Conservation (phyloP, 371 early-diverging fungal species). For the Mortierella sp. region DNA sequence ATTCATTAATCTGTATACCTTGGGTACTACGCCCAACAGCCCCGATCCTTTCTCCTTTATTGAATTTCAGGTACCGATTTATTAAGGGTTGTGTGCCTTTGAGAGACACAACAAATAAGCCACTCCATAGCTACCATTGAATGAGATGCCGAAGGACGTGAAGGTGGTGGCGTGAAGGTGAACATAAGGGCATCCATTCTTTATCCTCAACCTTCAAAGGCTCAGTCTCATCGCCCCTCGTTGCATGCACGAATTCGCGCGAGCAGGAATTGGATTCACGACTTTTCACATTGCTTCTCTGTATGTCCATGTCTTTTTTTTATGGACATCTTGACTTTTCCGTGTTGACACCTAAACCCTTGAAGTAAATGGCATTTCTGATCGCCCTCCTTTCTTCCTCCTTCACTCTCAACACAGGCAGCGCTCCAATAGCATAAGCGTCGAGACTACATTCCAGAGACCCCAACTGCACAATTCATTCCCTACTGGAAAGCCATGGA, state of each 20-base stretch:
- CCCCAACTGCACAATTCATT: background rate
- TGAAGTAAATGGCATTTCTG: background rate
- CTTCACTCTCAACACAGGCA: background rate
- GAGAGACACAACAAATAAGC: conserved; percentile 6
- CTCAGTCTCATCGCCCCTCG: background rate
- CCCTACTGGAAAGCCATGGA: conserved; percentile 4
- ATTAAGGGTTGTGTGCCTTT: background rate
- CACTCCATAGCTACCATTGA: background rate
- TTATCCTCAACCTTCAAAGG: background rate
- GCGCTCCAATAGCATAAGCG: background rate
- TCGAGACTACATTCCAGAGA: background rate
- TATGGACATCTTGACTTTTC: background rate
- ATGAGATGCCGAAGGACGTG: background rate
- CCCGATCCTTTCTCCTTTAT: no score
- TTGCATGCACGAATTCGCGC: background rate
- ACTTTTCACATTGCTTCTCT: background rate
- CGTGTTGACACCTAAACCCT: background rate
- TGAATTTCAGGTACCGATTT: conserved; percentile 1
- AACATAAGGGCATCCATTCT: background rate
- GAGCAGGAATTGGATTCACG: background rate
- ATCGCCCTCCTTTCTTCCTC: background rate
- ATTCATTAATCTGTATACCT: background rate
- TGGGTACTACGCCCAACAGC: background rate
- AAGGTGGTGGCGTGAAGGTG: background rate
- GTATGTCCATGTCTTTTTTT: background rate